These are phyloP conservation scores for Asterochloris sp. DNA, from an alignment of 139 green algal genomes.

Conservation along the genomic window DNA sequence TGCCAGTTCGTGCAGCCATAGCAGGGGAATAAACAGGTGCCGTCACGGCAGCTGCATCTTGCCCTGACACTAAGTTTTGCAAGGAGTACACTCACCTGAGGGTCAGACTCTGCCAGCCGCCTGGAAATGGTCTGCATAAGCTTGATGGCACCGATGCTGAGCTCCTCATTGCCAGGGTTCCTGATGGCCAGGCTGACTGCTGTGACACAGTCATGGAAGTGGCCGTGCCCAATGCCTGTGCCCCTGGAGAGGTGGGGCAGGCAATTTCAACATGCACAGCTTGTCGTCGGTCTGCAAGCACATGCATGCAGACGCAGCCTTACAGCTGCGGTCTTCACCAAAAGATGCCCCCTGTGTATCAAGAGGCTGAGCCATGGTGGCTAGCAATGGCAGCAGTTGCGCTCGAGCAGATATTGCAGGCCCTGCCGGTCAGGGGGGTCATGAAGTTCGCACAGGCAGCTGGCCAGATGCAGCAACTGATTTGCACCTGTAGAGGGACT, in stretches of 20 bases:
- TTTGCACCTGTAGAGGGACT: slow-evolving; percentile 44
- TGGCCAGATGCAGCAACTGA: background rate
- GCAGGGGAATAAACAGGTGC: too few species aligned
- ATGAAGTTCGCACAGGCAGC: background rate
- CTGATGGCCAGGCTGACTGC: slow-evolving; percentile 22
- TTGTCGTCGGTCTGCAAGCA: background rate
- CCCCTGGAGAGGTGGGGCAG: background rate
- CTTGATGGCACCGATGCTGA: slow-evolving; percentile 29
- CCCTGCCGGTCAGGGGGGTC: too few species aligned
- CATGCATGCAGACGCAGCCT: too few species aligned
- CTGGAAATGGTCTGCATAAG: slow-evolving; percentile 23
- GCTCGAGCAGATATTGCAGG: too few species aligned
- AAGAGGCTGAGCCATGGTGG: too few species aligned
- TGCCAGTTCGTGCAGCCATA: too few species aligned
- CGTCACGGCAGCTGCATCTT: background rate
- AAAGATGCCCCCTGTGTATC: too few species aligned
- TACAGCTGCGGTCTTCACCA: too few species aligned
- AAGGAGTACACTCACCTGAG: slow-evolving; percentile 7
- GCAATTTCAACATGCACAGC: background rate
- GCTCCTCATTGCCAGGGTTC: slow-evolving; percentile 27
- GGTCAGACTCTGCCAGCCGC: slow-evolving; percentile 6
- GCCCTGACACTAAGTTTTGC: background rate
- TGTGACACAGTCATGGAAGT: slow-evolving; percentile 21
- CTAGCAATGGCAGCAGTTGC: too few species aligned
- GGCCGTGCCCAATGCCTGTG: slow-evolving; percentile 21